Evolutionary conservation across 2,329 filamentous ascomycete genomes (phyloP), one percentile per base, ranked within the genome.

Genomic region (Mycosphaerelloides madeirae): DNA sequence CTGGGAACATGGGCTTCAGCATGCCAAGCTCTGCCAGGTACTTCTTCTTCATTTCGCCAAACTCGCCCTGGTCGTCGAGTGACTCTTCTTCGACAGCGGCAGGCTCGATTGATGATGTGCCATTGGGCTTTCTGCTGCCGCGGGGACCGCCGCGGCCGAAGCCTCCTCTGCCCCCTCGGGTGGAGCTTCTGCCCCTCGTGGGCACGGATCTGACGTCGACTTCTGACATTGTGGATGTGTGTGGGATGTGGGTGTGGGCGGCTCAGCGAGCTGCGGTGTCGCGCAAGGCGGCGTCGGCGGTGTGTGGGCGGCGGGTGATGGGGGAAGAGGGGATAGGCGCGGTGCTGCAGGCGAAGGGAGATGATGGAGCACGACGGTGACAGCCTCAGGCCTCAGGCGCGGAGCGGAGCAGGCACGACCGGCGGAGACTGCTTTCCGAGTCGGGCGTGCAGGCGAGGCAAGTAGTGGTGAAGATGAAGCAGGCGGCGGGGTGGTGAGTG

Each of bases 1-100:
- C 85, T 48, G 87, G 82, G 74, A 95, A 96, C 73, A 97, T 83
- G 68, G 95, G 90, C 73, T 87, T 89, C 66, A 98, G 82, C 61
- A 84, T 81, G 51, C 76, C 76, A 59, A 95, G 79, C 72, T 91
- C 87, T 62, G 75, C 74, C 62, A 85, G 79, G 66, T 95, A 93
- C 68, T 87, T 83, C 76, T 87, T 89, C 79, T 94, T 94, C 65
- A 97, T 81, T 71, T 94, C 82, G 64, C 85, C 87, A 56, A 97
- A 79, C 69, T 96, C 90, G 67, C 87, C 86, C 67, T 95, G 84
- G 62, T 97, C 90, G 64, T 84, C 81, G 53, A 85, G 73, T 53
- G 79, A 74, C 61, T 78, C 73, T 25, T n/a, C n/a, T 63, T 83
- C 78, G 15, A 47, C 40, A 15, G 61, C 71, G 68, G 80, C 79